Evolutionary conservation across 2,329 filamentous ascomycete species (phyloP), one percentile per base, ranked within the genome.

Genomic region (Botrytis hyacinthi): DNA sequence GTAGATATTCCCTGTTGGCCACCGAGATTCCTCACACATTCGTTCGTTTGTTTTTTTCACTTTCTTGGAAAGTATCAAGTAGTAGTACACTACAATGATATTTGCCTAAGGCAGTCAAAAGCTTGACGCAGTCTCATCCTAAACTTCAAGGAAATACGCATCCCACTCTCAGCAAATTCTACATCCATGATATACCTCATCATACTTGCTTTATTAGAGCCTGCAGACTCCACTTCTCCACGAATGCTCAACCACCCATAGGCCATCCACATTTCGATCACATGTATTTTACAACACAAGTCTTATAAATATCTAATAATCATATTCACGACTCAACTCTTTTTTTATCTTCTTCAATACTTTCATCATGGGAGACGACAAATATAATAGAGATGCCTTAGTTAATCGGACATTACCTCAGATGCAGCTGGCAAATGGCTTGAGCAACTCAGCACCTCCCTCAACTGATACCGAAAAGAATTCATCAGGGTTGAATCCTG

Each of bases 361-460:
- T 54, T 42, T 46, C 46, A 73, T 42, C 42, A 73, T 73, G 72
- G 54, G 22, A n/a, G 71, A 18, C 9, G 59, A 59, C 20, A 42
- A 54, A 9, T 54, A 70, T 62, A 51, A 73, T 51, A 60, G 69
- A 51, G 29, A 72, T 35, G 60, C 61, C 42, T 42, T 73, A 29
- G 12, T 63, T 18, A 72, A 71, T 26, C 40, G 72, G 29, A 67
- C 4, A 32, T 57, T 73, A 20, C 72, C 72, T 48, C 48, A 67
- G n/a, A 72, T 73, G 69, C 37, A 71, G n/a, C 60, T 73, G 18
- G 69, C 37, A 18, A 57, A 60, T 22, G 44, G 69, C 51, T 65
- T 26, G 37, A 51, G 5, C 16, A 61, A 26, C 4, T 51, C 60
- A 61, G 22, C 35, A 10, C n/a, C 7, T 35, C 37, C 42, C 51